Base-by-base conservation (phyloP, 345 rosid genomes). In the Eucalyptus caleyi region DNA sequence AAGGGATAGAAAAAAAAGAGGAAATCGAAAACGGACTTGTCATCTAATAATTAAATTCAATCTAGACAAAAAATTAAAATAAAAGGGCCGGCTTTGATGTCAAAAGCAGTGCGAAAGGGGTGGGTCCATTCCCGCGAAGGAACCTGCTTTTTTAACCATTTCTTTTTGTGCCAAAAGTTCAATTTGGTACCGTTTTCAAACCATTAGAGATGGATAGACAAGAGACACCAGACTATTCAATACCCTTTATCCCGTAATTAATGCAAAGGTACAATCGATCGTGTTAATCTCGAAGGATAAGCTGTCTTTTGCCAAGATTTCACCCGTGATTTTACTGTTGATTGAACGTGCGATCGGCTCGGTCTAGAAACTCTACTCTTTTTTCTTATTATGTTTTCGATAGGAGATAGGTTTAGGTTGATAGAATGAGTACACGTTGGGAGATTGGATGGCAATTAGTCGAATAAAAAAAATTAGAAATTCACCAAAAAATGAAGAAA, bases 281-380 rank as follows among this genome's bases (percentile, higher is more conserved):
- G 3, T 37, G 26, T 40, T 77, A 9, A 3, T 6, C 27, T 1
- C 15, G 26, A 16, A 19, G 82, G 82, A 4, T 19, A 10, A 5
- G 24, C 2, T 10, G 26, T 18, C 21, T 18, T 18, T 19, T 3
- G 6, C 2, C 27, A 0, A 2, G 7, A 37, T 72, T 19, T 7
- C 4, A 1, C 13, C 3, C 5, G 3, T 5, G 47, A 37, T 40
- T 6, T 40, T 4, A 3, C 3, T 10, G 3, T 6, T 23, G 27
- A 77, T 72, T 11, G 15, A 21, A 72, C 15, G 45, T 7, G 15
- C 2, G 15, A 72, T 77, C 5, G 8, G 12, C 3, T 77, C 27
- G 83, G 4, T 77, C 30, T 9, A 24, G 13, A 11, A 3, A 26
- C 13, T 24, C 13, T 56, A 56, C 26, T 53, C 59, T 21, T 53